phyloP scores from a whole-genome alignment of 257 asterid species.

The Solanum sejunctum region DNA sequence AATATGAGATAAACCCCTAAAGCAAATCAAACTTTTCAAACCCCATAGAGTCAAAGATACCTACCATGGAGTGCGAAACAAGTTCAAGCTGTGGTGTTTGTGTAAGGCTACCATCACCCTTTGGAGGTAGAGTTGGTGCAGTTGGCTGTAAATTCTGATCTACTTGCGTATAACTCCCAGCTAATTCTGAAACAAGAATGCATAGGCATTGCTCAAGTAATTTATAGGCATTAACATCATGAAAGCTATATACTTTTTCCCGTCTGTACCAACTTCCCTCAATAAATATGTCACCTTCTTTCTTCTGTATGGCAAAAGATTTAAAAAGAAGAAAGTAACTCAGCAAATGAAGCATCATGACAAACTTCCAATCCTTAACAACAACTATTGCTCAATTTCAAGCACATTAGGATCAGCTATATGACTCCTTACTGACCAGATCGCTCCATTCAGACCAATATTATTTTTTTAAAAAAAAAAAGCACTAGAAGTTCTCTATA shows the following conservation, averaged over 20 bases:
- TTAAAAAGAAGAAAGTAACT: background rate
- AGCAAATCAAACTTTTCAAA: background rate
- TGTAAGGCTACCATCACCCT: constrained; percentile 22
- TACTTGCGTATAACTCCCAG: constrained; percentile 16
- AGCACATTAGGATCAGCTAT: background rate
- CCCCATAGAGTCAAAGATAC: background rate
- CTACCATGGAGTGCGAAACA: constrained; percentile 67
- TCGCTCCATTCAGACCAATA: background rate
- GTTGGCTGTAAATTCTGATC: constrained; percentile 24
- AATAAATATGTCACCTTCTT: background rate
- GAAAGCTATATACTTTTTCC: background rate
- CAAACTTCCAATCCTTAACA: background rate
- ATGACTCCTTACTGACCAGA: background rate
- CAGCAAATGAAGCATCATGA: background rate
- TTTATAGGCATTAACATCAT: background rate
- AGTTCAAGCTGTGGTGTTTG: constrained; percentile 51
- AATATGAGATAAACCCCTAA: background rate
- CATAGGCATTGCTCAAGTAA: constrained; percentile 1
- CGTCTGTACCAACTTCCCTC: background rate
- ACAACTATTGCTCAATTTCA: background rate
- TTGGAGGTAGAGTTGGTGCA: constrained; percentile 34
- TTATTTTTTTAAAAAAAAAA: background rate
- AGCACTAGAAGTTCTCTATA: background rate
- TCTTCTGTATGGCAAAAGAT: background rate
- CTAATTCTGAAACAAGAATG: constrained; percentile 23